Base-by-base conservation (phyloP, 805 yeast species). In the Saturnispora silvae region DNA sequence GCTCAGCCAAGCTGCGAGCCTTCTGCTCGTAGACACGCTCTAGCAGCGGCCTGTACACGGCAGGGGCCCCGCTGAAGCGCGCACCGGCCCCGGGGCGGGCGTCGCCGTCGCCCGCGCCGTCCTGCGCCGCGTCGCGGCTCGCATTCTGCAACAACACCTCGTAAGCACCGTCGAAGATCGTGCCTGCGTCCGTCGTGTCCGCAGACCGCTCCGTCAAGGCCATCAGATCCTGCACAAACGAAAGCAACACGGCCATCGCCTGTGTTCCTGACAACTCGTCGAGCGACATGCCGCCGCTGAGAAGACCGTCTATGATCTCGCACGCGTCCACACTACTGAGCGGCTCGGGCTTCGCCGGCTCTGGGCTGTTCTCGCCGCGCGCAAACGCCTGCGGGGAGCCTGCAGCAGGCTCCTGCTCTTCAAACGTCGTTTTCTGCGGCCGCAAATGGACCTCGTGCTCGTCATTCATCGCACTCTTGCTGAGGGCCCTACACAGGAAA, bases 251-350 rank as follows among this genome's bases (percentile, higher is more conserved):
- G 1, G 57, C 50, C 41, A 59, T 42, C 4, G 60, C 52, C 34
- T 57, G 53, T n/a, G 45, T 33, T 5, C 59, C 49, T 11, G 37
- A 41, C 8, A 59, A 35, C 10, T 53, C 53, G 8, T 42, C 40
- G 11, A 56, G 20, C 11, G 42, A 31, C 6, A 31, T 40, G 3
- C 56, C 33, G 38, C 39, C 40, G 18, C 42, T 40, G 34, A 56
- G 28, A 14, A 42, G 36, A 44, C 49, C 26, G 16, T 46, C 19
- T 24, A 52, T 22, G 53, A 64, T 38, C 38, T 61, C 45, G 50
- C 59, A 50, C 48, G 63, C 23, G 56, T 72, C 41, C 3, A 54
- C 30, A 20, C 14, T 19, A 5, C 31, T 4, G 31, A 26, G 20
- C 26, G 8, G 17, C 30, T 36, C 4, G 50, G 20, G 24, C 7